Percentiles rank a stretch among this genome's conserved stretches.
These are phyloP conservation scores for Pleochaeta shiraiana DNA, from an alignment of 2,329 filamentous ascomycete genomes.

Conservation along the genomic window DNA sequence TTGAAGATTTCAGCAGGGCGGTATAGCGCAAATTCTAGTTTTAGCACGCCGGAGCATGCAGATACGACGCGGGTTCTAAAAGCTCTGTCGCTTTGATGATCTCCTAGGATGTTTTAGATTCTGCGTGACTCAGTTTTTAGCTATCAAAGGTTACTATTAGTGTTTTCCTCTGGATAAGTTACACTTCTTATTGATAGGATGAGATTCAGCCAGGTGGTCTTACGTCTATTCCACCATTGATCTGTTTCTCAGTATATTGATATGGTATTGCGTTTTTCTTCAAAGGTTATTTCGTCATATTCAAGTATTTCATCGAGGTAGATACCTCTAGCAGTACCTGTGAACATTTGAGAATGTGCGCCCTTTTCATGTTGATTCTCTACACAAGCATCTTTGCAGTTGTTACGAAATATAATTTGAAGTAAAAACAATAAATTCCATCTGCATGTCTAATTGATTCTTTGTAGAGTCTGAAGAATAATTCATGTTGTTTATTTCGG, in stretches of 20 bases:
- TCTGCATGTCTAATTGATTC: neutral
- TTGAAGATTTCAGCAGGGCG: neutral
- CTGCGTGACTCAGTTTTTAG: constrained; percentile 2
- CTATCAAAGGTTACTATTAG: neutral
- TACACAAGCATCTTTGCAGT: neutral
- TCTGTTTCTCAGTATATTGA: neutral
- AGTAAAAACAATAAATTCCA: neutral
- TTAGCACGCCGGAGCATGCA: neutral
- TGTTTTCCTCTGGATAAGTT: neutral
- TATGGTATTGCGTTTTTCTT: neutral
- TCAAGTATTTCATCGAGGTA: neutral
- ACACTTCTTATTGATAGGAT: neutral
- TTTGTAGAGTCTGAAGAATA: neutral
- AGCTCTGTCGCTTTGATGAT: constrained; percentile 1
- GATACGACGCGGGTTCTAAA: neutral
- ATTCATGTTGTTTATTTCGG: neutral
- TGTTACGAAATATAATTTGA: neutral
- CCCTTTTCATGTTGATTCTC: neutral
- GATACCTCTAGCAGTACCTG: neutral
- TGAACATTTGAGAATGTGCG: constrained; percentile 1
- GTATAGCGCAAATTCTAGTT: neutral
- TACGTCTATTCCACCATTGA: neutral
- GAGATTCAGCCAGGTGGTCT: constrained; percentile 1
- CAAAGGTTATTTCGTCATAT: constrained; percentile 1
- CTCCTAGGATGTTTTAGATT: neutral